Percentiles rank a stretch among this genome's conserved stretches.
Conservation (phyloP, 768 basidiomycete species). For the Mycena belliarum region DNA sequence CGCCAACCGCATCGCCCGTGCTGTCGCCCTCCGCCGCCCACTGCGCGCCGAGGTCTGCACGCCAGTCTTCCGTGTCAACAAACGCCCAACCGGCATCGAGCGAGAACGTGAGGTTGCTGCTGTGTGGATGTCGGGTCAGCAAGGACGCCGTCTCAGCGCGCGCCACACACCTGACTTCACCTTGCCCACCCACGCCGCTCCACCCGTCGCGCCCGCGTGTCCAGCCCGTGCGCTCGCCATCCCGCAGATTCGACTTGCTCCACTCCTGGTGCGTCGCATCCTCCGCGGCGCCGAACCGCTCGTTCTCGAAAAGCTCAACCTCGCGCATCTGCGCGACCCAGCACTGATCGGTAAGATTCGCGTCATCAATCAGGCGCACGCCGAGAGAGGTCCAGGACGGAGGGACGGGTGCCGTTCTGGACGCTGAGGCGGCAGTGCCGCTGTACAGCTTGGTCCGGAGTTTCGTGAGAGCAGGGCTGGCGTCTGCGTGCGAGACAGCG, state of each 20-base stretch:
- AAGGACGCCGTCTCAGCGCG: neutral
- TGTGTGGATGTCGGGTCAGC: constrained; percentile 32
- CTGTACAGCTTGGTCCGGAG: constrained; percentile 1
- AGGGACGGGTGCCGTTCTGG: neutral
- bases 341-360: constrained; percentile 59
- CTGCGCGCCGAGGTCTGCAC: constrained; percentile 56
- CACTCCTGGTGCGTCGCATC: constrained; percentile 33
- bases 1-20: constrained; percentile 16
- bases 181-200: constrained; percentile 53
- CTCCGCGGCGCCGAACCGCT: constrained; percentile 49
- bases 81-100: constrained; percentile 77
- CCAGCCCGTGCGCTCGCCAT: constrained; percentile 63
- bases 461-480: neutral
- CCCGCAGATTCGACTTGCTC: constrained; percentile 45
- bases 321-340: constrained; percentile 67
- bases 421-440: neutral
- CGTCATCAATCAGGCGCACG: constrained; percentile 59
- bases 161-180: constrained; percentile 62
- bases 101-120: constrained; percentile 80
- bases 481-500: neutral
- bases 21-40: constrained; percentile 48
- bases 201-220: constrained; percentile 72
- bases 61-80: constrained; percentile 77
- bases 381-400: constrained; percentile 23
- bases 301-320: constrained; percentile 83